Evolutionary conservation across 2,329 filamentous ascomycete species (phyloP).

Genomic region (Cadophora luteo-olivacea): DNA sequence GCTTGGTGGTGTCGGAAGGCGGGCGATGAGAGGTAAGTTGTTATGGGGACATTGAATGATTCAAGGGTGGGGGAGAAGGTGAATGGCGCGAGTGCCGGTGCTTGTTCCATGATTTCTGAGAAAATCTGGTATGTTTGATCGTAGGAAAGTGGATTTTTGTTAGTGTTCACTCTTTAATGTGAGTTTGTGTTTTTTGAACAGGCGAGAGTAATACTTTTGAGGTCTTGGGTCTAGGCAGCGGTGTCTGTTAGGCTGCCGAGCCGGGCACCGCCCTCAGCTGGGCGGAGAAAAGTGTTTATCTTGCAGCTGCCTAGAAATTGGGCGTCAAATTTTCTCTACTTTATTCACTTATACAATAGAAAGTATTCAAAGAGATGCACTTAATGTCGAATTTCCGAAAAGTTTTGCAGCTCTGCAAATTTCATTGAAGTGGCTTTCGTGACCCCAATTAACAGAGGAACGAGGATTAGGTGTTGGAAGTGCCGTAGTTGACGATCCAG

Average conservation of each 20-base stretch:
- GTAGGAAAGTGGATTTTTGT: background rate
- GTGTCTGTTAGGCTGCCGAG: background rate
- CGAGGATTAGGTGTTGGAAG: no score
- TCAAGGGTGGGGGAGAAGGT: slow-evolving; percentile 10
- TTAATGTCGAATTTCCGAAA: no score
- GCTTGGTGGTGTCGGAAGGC: background rate
- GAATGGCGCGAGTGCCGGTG: background rate
- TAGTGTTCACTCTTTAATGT: background rate
- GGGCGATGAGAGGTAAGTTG: slow-evolving; percentile 5
- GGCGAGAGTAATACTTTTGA: background rate
- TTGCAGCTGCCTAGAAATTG: background rate
- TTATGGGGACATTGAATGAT: background rate
- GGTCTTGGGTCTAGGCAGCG: slow-evolving; percentile 1
- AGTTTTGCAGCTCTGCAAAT: no score
- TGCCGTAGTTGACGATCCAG: no score
- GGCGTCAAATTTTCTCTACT: background rate
- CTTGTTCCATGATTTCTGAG: background rate
- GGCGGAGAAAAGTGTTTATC: background rate
- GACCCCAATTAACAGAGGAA: no score
- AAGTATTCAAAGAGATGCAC: no score
- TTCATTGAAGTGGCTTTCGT: no score
- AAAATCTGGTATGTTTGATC: no score
- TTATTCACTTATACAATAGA: no score
- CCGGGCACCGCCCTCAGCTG: background rate
- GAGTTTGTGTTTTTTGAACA: background rate